Base-by-base conservation (phyloP, 805 yeast genomes). In the Yamadazyma laniorum region DNA sequence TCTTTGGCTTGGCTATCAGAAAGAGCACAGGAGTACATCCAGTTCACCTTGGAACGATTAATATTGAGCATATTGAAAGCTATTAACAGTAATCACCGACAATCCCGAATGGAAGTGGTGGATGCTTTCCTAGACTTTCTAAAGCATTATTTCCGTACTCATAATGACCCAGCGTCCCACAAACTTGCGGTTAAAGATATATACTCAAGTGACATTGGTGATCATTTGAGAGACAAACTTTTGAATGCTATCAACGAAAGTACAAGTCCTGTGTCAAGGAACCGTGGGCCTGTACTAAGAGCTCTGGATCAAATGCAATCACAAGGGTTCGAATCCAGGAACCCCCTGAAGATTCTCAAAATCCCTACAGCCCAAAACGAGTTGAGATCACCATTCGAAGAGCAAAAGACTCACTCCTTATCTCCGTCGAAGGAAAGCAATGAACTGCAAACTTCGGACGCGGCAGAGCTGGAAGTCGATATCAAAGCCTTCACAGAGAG, bases 111-210 rank as follows among this genome's bases (percentile, higher is more conserved):
- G 33, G 29, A 35, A 9, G 39, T 35, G 23, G 32, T 35, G 17
- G 16, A 35, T 16, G 39, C 39, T 7, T 35, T 35, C 18, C 16
- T 35, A 18, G 27, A 35, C 14, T 35, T 35, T 18, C 29, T 35
- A 5, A n/a, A 14, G 6, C 17, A 21, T 8, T 35, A 35, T 23
- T 35, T 35, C 29, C 22, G n/a, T 19, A 16, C 29, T 15, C 39
- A 35, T 25, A 35, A 35, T 23, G 39, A 35, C 17, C 39, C 39
- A 9, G 19, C 27, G 12, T 29, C 39, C 8, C 39, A 35, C 18
- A 35, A 35, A 18, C 3, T 35, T n/a, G 34, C 34, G 5, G 32
- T 35, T 6, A 18, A 29, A 17, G 34, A 35, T 5, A 27, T 29
- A 12, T 35, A 35, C 29, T 29, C 33, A 6, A 25, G 27, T n/a